Percentiles rank a stretch among this genome's conserved stretches.
Evolutionary conservation across 768 basidiomycete species (phyloP).

Genomic region (Kwoniella newhampshirensis): DNA sequence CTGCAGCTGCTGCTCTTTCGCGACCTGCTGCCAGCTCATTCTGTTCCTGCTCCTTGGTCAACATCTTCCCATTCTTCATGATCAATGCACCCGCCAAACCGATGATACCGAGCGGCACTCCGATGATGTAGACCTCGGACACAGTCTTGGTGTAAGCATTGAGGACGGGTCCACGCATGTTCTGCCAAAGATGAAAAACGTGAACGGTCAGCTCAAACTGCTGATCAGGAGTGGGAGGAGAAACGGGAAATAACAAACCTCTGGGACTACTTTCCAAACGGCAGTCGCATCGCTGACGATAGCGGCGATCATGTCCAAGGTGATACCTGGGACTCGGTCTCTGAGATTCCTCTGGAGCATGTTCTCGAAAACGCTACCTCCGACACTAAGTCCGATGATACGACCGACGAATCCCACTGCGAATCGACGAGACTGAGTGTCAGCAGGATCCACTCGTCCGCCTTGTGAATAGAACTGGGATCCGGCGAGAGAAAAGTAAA

Average conservation of each 20-base stretch:
- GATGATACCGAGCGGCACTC: slow-evolving; percentile 49
- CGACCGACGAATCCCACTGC: slow-evolving; percentile 51
- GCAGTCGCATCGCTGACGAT: slow-evolving; percentile 45
- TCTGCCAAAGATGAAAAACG: background rate
- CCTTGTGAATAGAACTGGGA: too few species aligned
- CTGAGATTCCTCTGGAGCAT: slow-evolving; percentile 47
- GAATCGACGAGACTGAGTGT: too few species aligned
- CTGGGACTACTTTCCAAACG: slow-evolving; percentile 47
- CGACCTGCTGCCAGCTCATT: slow-evolving; percentile 21
- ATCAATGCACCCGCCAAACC: slow-evolving; percentile 42
- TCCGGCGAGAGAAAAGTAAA: too few species aligned
- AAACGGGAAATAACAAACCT: slow-evolving; percentile 19
- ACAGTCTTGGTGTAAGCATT: slow-evolving; percentile 38
- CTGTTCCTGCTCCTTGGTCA: slow-evolving; percentile 46
- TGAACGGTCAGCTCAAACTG: too few species aligned
- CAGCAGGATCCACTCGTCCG: too few species aligned
- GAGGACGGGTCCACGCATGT: slow-evolving; percentile 16
- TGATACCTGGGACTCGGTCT: slow-evolving; percentile 38
- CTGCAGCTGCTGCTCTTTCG: slow-evolving; percentile 20
- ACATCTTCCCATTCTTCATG: slow-evolving; percentile 51
- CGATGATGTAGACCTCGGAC: slow-evolving; percentile 52
- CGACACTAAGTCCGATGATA: slow-evolving; percentile 51
- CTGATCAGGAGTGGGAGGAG: too few species aligned
- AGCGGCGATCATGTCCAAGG: slow-evolving; percentile 21
- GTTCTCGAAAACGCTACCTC: slow-evolving; percentile 52